These are phyloP conservation scores for Alloascoidea africana DNA, from an alignment of 805 yeast genomes.

Conservation along the genomic window DNA sequence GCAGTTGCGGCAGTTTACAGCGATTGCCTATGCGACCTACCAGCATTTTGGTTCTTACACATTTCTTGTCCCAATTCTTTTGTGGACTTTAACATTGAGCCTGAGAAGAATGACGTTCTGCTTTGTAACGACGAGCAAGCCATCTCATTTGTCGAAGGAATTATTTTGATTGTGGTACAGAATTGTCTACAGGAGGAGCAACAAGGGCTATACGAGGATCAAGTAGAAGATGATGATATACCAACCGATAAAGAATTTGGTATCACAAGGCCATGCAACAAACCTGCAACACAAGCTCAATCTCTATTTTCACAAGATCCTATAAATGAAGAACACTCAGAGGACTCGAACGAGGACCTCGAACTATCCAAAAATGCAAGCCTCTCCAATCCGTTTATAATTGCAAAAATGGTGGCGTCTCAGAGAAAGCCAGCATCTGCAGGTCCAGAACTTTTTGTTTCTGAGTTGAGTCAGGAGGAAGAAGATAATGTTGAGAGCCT, in stretches of 20 bases:
- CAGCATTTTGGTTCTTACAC: not conserved
- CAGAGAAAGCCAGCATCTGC: conserved; percentile 1
- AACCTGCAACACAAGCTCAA: no score
- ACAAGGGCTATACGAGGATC: not conserved
- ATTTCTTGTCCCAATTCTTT: not conserved
- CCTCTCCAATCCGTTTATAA: not conserved
- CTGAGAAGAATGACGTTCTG: conserved; percentile 26
- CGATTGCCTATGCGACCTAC: not conserved
- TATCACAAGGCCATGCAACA: no score
- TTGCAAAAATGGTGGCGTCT: not conserved
- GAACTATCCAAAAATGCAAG: not conserved
- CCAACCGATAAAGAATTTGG: no score
- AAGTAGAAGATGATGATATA: not conserved
- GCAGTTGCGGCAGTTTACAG: not conserved
- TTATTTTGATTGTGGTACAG: not conserved
- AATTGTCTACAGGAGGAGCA: not conserved
- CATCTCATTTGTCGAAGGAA: conserved; percentile 4
- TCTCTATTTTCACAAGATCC: no score
- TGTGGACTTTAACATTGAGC: conserved; percentile 28
- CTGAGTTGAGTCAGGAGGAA: no score
- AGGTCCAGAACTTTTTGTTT: no score
- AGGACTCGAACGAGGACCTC: not conserved
- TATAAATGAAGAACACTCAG: no score
- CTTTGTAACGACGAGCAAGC: conserved; percentile 11
- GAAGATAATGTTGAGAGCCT: no score